Evolutionary conservation across 768 basidiomycete genomes (phyloP).

Genomic region (Amanita molliuscula): DNA sequence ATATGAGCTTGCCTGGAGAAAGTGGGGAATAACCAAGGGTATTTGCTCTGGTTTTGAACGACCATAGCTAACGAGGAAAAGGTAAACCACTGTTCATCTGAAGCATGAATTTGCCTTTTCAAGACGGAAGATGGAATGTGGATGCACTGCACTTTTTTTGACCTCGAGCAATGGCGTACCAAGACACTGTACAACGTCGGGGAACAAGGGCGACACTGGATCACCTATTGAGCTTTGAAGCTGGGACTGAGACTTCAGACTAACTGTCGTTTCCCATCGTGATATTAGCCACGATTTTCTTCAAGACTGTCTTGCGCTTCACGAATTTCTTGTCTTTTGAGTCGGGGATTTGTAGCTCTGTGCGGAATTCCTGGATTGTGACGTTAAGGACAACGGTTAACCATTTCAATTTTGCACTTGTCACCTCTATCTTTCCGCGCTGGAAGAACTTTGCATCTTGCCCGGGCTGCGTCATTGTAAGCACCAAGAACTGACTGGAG

Average conservation of each 20-base stretch:
- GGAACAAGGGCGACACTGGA: slow-evolving; percentile 87
- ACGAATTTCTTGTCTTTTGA: slow-evolving; percentile 94
- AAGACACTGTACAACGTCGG: slow-evolving; percentile 92
- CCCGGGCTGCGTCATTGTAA: slow-evolving; percentile 43
- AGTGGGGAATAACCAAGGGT: slow-evolving; percentile 81
- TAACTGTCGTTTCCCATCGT: slow-evolving; percentile 99
- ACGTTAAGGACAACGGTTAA: neutral
- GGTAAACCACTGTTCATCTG: slow-evolving; percentile 75
- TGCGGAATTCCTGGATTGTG: slow-evolving; percentile 64
- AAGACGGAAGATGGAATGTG: neutral
- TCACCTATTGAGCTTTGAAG: slow-evolving; percentile 6
- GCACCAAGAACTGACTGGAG: neutral
- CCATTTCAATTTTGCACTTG: slow-evolving; percentile 2
- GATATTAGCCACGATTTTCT: slow-evolving; percentile 98
- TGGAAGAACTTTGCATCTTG: slow-evolving; percentile 92
- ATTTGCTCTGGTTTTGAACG: slow-evolving; percentile 90
- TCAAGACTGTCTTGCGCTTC: slow-evolving; percentile 88
- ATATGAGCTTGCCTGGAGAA: slow-evolving; percentile 57
- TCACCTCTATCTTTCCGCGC: slow-evolving; percentile 84
- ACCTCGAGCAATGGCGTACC: slow-evolving; percentile 94
- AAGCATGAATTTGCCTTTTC: slow-evolving; percentile 9
- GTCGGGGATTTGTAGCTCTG: slow-evolving; percentile 85
- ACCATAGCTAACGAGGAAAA: slow-evolving; percentile 96
- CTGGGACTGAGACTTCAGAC: slow-evolving; percentile 26
- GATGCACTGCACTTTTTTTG: slow-evolving; percentile 76